Evolutionary conservation across 78 protist genomes (phyloP), one percentile per base, ranked within the genome.

Genomic region (Ministeria vibrans): DNA sequence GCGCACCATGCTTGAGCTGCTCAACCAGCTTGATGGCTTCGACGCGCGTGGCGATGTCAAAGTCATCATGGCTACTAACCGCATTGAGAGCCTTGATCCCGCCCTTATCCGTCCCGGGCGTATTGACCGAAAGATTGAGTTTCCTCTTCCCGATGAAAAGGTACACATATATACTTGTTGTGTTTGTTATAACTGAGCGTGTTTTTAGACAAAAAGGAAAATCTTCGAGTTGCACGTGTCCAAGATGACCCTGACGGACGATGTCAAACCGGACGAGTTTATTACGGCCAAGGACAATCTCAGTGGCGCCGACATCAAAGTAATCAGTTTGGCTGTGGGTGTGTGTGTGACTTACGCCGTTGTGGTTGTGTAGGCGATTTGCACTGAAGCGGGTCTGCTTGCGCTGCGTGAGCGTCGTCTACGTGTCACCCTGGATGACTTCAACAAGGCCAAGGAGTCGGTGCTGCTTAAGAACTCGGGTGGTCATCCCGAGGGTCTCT

Each of bases 1-100:
- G 82, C 86, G 99, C 13, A 98, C 99, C 0, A 96, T 96, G 99
- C 90, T 98, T 23, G 99, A 98, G 93, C 90, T 98, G 68, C 92
- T 98, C 42, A 96, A 97, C 70, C 99, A 98, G 79, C 85, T 98
- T 43, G 99, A 98, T 78, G 99, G 99, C 39, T 98, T 98, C 86
- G 66, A 77, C 82, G 42, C 86, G 45, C 86, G 87, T 34, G 96
- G 91, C 55, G 82, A 87, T 39, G 91, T 97, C 79, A 97, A 97
- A 90, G 99, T 98, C 34, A 94, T 98, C 43, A 98, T 98, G 30
- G 99, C 99, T n/a, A 98, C 99, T 75, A 98, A 98, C 90, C 90
- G 99, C 49, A 88, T 96, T 39, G 99, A 98, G 80, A 92, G 96
- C 28, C 89, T 98, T 13, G 99, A 98, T 84, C 99, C 99, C 20